Evolutionary conservation across 306 rosid genomes (phyloP).

Genomic region (Dicorynia guianensis): DNA sequence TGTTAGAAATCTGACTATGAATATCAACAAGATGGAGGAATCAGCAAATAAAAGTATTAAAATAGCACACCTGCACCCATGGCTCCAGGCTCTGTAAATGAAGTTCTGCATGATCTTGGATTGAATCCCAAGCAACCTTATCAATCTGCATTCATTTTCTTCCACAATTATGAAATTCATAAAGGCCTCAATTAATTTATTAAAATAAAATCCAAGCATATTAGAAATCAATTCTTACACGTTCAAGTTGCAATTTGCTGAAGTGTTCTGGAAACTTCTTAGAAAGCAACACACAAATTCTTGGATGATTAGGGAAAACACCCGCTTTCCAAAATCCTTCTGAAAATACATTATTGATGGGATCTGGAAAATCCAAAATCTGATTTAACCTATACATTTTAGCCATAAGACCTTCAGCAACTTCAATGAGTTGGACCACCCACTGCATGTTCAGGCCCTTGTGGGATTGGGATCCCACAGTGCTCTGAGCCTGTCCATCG

Average conservation of each 20-base stretch:
- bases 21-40: slow-evolving; percentile 29
- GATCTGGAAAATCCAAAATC: slow-evolving; percentile 95
- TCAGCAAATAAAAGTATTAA: slow-evolving; percentile 22
- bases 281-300: slow-evolving; percentile 81
- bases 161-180: slow-evolving; percentile 39
- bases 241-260: slow-evolving; percentile 95
- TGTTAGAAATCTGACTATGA: slow-evolving; percentile 18
- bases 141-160: slow-evolving; percentile 76
- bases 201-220: slow-evolving; percentile 37
- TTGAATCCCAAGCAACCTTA: slow-evolving; percentile 85
- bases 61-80: slow-evolving; percentile 86
- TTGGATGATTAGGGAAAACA: slow-evolving; percentile 86
- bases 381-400: slow-evolving; percentile 95
- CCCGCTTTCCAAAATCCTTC: slow-evolving; percentile 96
- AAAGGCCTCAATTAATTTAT: slow-evolving; percentile 27
- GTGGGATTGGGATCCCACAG: slow-evolving; percentile 68
- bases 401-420: slow-evolving; percentile 98
- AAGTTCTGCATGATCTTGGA: slow-evolving; percentile 90
- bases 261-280: slow-evolving; percentile 98
- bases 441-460: slow-evolving; percentile 89
- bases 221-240: slow-evolving; percentile 68
- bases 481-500: slow-evolving; percentile 73
- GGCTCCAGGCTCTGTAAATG: slow-evolving; percentile 93
- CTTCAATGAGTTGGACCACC: slow-evolving; percentile 90
- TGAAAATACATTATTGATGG: slow-evolving; percentile 75